Base-by-base conservation (phyloP, 2,329 filamentous ascomycete species). In the Tolypocladium nubicola region DNA sequence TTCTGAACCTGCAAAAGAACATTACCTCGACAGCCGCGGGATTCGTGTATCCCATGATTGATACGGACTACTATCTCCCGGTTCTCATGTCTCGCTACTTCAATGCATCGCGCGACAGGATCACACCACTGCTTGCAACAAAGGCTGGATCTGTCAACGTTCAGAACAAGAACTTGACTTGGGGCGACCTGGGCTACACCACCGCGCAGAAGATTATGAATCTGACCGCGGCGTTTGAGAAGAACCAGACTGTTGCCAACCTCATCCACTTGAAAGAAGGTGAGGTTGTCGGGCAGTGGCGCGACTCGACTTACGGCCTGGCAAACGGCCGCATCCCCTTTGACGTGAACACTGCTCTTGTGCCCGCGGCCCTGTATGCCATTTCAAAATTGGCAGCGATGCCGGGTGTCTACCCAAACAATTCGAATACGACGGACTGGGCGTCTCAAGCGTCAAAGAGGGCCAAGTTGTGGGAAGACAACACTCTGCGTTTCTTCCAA, bases 281-380 rank as follows among this genome's bases (percentile, higher is more conserved):
- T 8, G 68, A 85, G 59, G 61, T 75, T 0, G 81, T 85, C 0
- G 85, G 84, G 0, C 71, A 87, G 65, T 87, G 84, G 84, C 75
- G 84, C 53, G 84, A 87, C 60, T 83, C 79, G 19, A 76, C 71
- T 1, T 79, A 79, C 54, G 83, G 85, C 16, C 66, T 87, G 16
- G 84, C 81, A 1, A 82, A 82, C 39, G 84, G 82, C 2, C 75
- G 79, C 0, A 81, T 85, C n/a, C 83, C 84, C 0, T 87, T 83
- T 64, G 79, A 86, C 60, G 83, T 87, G 30, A 87, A 87, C 62
- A 81, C 81, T 0, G 84, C 81, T 1, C 72, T 87, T 0, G 80
- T 80, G 0, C 84, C 85, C 0, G 83, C 84, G 2, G 83, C 80
- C 2, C 73, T 87, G 0, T 75, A 79, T 13, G 77, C 82, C 2